Evolutionary conservation across 805 yeast species (phyloP), one percentile per base, ranked within the genome.

Genomic region (Candida railenensis): DNA sequence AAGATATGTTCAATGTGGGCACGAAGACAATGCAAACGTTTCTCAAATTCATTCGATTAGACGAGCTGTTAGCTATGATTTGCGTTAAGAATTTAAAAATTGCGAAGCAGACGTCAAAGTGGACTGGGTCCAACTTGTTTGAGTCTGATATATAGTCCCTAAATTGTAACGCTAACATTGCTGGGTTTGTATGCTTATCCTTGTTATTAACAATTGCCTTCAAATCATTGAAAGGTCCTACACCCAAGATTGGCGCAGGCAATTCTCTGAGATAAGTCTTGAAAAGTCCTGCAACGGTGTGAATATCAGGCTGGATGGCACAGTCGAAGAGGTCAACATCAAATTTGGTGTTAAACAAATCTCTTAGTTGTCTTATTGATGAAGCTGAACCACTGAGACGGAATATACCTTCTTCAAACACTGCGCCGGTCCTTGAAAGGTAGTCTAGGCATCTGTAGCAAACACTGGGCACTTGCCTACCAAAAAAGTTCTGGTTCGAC

Each of bases 401-500:
- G 70, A 94, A 94, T 2, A 92, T 80, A 9, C 99, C 99, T 58
- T 90, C 96, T 62, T 89, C 94, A 50, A 78, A 78, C n/a, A 84
- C 71, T 0, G 96, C 96, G 19, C 84, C 81, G 21, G 83, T 77
- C 34, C 72, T 75, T 42, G 76, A 74, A 42, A 92, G 71, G 53
- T 77, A 87, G 47, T 81, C 85, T 30, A 91, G 58, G 58, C 96
- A 89, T 49, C 96, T 69, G 55, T 70, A 86, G 15, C 89, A 80
- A 5, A 92, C 82, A 36, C 90, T 81, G 1, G 99, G 97, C 16
- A 86, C 74, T 5, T 62, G 63, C 30, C 69, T 73, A 18, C 78
- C 74, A 48, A 68, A 60, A 56, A 76, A 51, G 30, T 66, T 62
- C 43, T 74, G 74, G 3, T 78, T 70, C 2, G 91, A 83, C 25